These are phyloP conservation scores for Saccharomyces cerevisiae DNA, from an alignment of 805 yeast species.

Conservation along the genomic window DNA sequence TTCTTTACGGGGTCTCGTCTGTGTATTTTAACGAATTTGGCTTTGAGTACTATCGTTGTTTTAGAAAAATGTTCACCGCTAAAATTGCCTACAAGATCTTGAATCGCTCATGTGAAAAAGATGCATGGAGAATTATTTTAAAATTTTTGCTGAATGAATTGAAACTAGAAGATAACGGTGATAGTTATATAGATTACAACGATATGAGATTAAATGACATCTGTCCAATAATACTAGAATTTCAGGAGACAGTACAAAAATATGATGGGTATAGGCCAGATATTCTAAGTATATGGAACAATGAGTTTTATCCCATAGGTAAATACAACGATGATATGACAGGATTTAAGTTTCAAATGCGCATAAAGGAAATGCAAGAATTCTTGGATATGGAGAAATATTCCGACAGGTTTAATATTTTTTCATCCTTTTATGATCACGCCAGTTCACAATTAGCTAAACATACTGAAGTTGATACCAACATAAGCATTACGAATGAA, in stretches of 20 bases:
- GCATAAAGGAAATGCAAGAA: constrained; percentile 8
- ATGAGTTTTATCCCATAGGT: constrained; percentile 13
- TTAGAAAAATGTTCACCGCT: constrained; percentile 25
- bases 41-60: constrained; percentile 24
- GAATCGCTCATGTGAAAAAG: constrained; percentile 14
- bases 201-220: constrained; percentile 4
- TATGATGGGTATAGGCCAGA: constrained; percentile 4
- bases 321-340: constrained; percentile 4
- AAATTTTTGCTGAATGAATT: constrained; percentile 18
- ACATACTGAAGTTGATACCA: constrained; percentile 6
- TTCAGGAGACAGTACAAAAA: neutral
- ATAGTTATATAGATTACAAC: neutral
- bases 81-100: constrained; percentile 23
- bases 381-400: constrained; percentile 11
- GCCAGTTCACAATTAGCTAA: constrained; percentile 16
- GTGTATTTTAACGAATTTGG: constrained; percentile 27
- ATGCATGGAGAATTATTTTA: constrained; percentile 24
- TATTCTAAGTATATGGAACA: constrained; percentile 14
- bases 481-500: neutral
- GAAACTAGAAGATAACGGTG: constrained; percentile 3
- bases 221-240: constrained; percentile 2
- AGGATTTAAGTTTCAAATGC: constrained; percentile 11
- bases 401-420: constrained; percentile 13
- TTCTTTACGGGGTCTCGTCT: constrained; percentile 17
- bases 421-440: constrained; percentile 22